Percentiles rank a stretch among this genome's conserved stretches.
Conservation (phyloP, 768 basidiomycete species). For the Suillus subluteus region DNA sequence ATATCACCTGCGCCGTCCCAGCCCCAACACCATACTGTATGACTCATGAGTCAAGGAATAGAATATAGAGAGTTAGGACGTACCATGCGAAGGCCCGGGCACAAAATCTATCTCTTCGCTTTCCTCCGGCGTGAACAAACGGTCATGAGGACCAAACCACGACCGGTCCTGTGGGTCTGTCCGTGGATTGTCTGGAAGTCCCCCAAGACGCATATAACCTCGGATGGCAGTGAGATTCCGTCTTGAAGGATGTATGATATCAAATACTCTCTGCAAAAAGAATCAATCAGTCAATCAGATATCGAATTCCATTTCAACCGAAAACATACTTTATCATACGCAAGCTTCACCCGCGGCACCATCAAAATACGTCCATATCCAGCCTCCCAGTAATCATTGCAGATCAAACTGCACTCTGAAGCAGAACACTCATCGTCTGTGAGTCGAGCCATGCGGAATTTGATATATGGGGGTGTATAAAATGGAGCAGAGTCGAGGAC, state of each 20-base stretch:
- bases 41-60: not conserved
- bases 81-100: constrained; percentile 86
- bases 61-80: constrained; percentile 11
- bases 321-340: constrained; percentile 80
- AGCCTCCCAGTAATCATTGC: constrained; percentile 97
- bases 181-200: constrained; percentile 92
- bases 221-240: constrained; percentile 96
- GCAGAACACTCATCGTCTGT: constrained; percentile 92
- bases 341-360: constrained; percentile 95
- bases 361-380: constrained; percentile 97
- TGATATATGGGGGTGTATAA: constrained; percentile 87
- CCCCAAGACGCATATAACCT: constrained; percentile 93
- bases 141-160: constrained; percentile 98
- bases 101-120: constrained; percentile 73
- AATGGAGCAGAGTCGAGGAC: constrained; percentile 95
- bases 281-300: constrained; percentile 11
- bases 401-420: constrained; percentile 93
- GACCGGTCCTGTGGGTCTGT: constrained; percentile 97
- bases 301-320: not conserved
- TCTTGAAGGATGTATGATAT: constrained; percentile 89
- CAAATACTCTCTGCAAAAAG: constrained; percentile 79
- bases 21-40: constrained; percentile 97
- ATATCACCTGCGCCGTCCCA: constrained; percentile 99
- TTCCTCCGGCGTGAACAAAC: constrained; percentile 91
- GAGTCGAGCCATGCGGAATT: constrained; percentile 94